Evolutionary conservation across 768 basidiomycete species (phyloP).

Genomic region (Termitomyces sp.): DNA sequence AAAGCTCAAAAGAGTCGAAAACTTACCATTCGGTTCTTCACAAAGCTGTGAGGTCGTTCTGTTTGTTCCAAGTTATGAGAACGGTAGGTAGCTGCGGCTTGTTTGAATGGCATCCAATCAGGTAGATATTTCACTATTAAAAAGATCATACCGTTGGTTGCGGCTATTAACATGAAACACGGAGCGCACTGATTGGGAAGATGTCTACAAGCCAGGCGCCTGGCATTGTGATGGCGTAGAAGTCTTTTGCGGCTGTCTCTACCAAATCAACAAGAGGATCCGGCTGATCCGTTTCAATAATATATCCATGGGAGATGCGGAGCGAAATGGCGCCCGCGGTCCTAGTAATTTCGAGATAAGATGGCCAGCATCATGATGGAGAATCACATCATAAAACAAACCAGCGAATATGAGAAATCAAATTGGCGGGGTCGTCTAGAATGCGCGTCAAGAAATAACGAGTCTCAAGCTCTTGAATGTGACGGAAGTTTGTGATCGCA

Average conservation of each 20-base stretch:
- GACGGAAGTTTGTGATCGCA: slow-evolving; percentile 30
- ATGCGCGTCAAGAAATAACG: slow-evolving; percentile 41
- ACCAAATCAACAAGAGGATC: slow-evolving; percentile 39
- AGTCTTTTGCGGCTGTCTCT: slow-evolving; percentile 37
- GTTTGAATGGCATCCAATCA: slow-evolving; percentile 43
- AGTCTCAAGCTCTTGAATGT: slow-evolving; percentile 38
- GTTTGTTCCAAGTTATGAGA: slow-evolving; percentile 30
- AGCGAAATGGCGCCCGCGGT: slow-evolving; percentile 39
- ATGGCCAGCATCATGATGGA: neutral
- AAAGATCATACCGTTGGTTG: neutral
- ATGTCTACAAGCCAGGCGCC: slow-evolving; percentile 35
- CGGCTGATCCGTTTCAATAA: slow-evolving; percentile 31
- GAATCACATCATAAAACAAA: slow-evolving; percentile 17
- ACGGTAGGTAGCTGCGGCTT: slow-evolving; percentile 29
- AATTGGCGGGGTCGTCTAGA: slow-evolving; percentile 31
- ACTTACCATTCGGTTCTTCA: slow-evolving; percentile 26
- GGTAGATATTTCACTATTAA: slow-evolving; percentile 37
- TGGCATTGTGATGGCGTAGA: slow-evolving; percentile 24
- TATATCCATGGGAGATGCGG: slow-evolving; percentile 40
- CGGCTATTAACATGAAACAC: neutral
- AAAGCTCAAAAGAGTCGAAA: slow-evolving; percentile 16
- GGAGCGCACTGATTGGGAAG: slow-evolving; percentile 29
- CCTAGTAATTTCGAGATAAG: slow-evolving; percentile 14
- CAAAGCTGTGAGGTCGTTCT: slow-evolving; percentile 34
- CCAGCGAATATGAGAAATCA: slow-evolving; percentile 39